These are phyloP conservation scores for Liriodendron chinense DNA, from an alignment of 164 flowering plant species.

Conservation along the genomic window DNA sequence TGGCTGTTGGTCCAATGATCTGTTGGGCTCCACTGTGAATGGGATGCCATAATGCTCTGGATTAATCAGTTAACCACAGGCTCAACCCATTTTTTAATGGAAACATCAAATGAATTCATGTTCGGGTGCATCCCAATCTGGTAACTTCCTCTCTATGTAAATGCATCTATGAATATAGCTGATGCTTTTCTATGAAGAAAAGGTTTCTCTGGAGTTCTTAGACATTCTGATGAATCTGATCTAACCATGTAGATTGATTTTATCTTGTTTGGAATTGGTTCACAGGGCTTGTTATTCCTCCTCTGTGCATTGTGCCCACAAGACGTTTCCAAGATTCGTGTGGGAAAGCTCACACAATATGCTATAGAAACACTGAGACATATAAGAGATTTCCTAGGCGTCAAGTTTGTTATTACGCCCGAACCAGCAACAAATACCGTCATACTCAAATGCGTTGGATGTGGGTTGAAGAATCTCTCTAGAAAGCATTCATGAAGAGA, in stretches of 20 bases:
- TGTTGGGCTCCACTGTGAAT: too few species aligned
- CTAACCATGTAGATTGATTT: neutral
- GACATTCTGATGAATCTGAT: neutral
- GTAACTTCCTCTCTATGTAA: too few species aligned
- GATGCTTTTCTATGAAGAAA: neutral
- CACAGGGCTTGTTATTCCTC: constrained; percentile 80
- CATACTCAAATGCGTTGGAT: constrained; percentile 69
- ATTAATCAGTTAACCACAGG: too few species aligned
- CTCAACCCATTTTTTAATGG: too few species aligned
- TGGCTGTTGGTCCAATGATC: too few species aligned
- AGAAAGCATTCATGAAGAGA: constrained; percentile 53
- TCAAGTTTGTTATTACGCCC: constrained; percentile 67
- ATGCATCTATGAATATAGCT: neutral
- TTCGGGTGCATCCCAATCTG: too few species aligned
- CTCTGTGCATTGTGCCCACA: constrained; percentile 82
- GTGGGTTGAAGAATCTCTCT: constrained; percentile 75
- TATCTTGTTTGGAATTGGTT: constrained; percentile 6
- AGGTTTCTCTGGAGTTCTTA: neutral
- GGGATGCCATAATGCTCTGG: too few species aligned
- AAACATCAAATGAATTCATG: too few species aligned
- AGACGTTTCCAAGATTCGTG: constrained; percentile 87
- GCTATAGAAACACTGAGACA: constrained; percentile 78
- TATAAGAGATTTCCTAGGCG: constrained; percentile 73
- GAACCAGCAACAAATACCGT: constrained; percentile 72
- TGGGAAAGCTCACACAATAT: constrained; percentile 80